phyloP scores from a whole-genome alignment of 371 early-diverging fungal genomes.

The Rhizopus delemar region DNA sequence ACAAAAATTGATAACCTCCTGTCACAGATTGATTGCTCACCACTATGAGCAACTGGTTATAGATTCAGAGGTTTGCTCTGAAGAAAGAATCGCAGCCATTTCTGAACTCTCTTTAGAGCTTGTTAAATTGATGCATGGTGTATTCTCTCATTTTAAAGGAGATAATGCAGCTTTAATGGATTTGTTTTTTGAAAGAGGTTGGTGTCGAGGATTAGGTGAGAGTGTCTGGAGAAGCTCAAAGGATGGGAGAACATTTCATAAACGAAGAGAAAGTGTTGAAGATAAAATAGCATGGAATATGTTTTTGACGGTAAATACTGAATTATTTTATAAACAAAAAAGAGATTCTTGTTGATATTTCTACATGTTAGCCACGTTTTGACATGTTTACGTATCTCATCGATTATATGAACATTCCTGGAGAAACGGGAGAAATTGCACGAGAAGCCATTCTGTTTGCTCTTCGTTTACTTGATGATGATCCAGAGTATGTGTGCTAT shows the following conservation, averaged over 20 bases:
- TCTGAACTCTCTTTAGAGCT: conserved; percentile 49
- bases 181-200: conserved; percentile 56
- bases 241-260: conserved; percentile 45
- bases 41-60: conserved; percentile 50
- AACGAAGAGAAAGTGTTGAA: conserved; percentile 46
- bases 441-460: conserved; percentile 54
- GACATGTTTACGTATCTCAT: conserved; percentile 54
- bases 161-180: conserved; percentile 57
- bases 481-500: conserved; percentile 55
- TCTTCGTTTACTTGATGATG: conserved; percentile 44
- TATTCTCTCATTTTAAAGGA: conserved; percentile 56
- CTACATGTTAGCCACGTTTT: conserved; percentile 42
- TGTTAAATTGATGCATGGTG: conserved; percentile 54
- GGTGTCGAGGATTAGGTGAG: conserved; percentile 54
- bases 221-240: conserved; percentile 53
- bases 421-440: conserved; percentile 57
- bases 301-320: conserved; percentile 39
- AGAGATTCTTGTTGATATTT: neutral
- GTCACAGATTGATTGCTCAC: conserved; percentile 48
- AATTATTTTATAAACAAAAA: neutral
- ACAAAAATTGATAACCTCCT: conserved; percentile 49
- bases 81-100: conserved; percentile 48
- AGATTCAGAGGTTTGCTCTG: conserved; percentile 41
- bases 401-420: conserved; percentile 56
- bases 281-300: conserved; percentile 52